Conservation (phyloP, 352 stramenopile genomes). For the Pythium periplocum region DNA sequence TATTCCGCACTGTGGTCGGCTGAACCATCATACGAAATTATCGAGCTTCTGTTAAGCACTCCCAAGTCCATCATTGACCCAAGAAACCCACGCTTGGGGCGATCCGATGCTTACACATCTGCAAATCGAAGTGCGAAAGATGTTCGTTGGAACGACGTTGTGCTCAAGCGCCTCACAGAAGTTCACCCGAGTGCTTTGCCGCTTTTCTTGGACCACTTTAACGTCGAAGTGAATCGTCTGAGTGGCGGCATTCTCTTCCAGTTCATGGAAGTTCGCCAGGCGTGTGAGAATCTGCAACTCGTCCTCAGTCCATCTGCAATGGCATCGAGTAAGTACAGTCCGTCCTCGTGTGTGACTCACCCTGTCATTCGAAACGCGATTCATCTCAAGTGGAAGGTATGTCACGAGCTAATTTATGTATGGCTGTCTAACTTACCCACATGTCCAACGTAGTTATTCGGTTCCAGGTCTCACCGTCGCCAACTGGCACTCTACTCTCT, state of each 20-base stretch:
- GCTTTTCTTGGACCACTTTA: constrained; percentile 45
- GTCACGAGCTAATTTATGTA: background rate
- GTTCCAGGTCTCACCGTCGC: constrained; percentile 26
- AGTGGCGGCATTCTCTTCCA: constrained; percentile 40
- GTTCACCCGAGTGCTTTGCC: constrained; percentile 31
- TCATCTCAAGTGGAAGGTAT: constrained; percentile 45
- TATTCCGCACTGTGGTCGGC: constrained; percentile 36
- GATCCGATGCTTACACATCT: constrained; percentile 11
- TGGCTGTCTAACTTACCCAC: too few species aligned
- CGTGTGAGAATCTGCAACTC: constrained; percentile 5
- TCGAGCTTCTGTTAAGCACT: constrained; percentile 42
- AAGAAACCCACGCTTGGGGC: constrained; percentile 27
- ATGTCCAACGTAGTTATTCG: constrained; percentile 23
- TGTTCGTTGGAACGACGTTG: constrained; percentile 28
- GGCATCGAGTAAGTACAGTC: constrained; percentile 25
- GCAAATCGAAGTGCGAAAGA: background rate
- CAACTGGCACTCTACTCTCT: constrained; percentile 40
- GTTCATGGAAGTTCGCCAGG: constrained; percentile 29
- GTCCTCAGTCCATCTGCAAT: constrained; percentile 1
- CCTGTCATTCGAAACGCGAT: constrained; percentile 48
- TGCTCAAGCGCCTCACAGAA: constrained; percentile 36
- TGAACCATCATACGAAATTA: constrained; percentile 31
- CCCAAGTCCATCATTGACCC: constrained; percentile 37
- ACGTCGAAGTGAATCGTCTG: constrained; percentile 36
- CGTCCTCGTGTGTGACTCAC: constrained; percentile 34